Evolutionary conservation across 352 stramenopile genomes (phyloP).

Genomic region (Globisporangium iwayamae): DNA sequence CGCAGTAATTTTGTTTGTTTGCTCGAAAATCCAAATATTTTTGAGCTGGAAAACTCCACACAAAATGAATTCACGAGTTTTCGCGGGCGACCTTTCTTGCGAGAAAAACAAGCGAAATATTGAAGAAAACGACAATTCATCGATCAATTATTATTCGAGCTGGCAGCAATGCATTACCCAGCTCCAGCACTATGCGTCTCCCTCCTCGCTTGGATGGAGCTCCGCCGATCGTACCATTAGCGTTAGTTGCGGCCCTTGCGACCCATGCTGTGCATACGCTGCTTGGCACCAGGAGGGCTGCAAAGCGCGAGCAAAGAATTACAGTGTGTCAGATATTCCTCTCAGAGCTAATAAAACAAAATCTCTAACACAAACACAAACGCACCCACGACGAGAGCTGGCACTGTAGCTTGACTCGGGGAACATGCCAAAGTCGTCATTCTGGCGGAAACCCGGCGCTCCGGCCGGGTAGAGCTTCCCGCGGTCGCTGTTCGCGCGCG

Average conservation of each 20-base stretch:
- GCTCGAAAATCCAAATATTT: neutral
- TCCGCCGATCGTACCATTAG: neutral
- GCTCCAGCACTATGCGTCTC: neutral
- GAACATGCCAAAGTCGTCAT: conserved; percentile 47
- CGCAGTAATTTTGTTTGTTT: neutral
- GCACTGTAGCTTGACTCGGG: conserved; percentile 25
- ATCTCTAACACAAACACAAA: neutral
- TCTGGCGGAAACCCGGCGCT: conserved; percentile 26
- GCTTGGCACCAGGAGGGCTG: conserved; percentile 24
- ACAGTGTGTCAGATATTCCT: neutral
- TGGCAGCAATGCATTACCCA: neutral
- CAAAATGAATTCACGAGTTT: neutral
- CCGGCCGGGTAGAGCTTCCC: conserved; percentile 28
- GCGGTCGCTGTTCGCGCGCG: conserved; percentile 45
- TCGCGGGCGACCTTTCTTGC: no score
- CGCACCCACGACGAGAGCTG: conserved; percentile 41
- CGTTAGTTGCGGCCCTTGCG: conserved; percentile 63
- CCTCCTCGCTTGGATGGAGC: neutral
- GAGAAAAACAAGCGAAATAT: no score
- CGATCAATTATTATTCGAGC: neutral
- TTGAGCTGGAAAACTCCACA: neutral
- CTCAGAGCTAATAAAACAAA: neutral
- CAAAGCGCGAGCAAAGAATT: neutral
- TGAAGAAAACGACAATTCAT: neutral
- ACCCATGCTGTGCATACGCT: conserved; percentile 42